These are phyloP conservation scores for Raphidocelis subcapitata DNA, from an alignment of 139 green algal genomes.

Conservation along the genomic window DNA sequence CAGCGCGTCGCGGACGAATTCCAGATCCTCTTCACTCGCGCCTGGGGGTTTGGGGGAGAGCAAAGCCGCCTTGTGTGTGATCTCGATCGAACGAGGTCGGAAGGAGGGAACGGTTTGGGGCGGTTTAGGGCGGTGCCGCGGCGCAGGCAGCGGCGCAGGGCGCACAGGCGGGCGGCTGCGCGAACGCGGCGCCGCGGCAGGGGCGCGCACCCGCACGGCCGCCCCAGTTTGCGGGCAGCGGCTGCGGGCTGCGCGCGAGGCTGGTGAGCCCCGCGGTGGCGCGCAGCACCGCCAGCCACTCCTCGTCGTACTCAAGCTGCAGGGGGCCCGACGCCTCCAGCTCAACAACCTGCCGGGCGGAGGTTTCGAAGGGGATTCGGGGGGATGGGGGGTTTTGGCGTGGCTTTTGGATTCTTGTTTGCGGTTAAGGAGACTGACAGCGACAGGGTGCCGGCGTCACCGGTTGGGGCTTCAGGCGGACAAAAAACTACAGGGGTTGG, in stretches of 20 bases:
- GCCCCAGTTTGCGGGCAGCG: slow-evolving; percentile 34
- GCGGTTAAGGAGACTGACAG: too few species aligned
- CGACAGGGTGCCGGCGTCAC: too few species aligned
- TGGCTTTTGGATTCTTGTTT: too few species aligned
- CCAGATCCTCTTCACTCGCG: slow-evolving; percentile 35
- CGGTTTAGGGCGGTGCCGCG: too few species aligned
- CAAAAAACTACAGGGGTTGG: too few species aligned
- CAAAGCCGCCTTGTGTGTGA: not conserved
- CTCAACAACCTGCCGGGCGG: slow-evolving; percentile 33
- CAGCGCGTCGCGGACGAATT: slow-evolving; percentile 39
- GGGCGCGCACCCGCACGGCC: slow-evolving; percentile 15
- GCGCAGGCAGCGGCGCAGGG: too few species aligned
- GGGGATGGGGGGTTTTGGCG: not conserved
- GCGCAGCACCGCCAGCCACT: slow-evolving; percentile 92
- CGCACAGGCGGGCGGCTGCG: too few species aligned
- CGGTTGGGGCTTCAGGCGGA: too few species aligned
- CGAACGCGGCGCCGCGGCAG: too few species aligned
- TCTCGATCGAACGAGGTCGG: too few species aligned
- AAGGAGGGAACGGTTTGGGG: too few species aligned
- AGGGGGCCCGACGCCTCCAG: slow-evolving; percentile 45
- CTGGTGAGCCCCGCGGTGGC: slow-evolving; percentile 67
- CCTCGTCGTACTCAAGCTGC: slow-evolving; percentile 86
- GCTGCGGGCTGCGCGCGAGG: slow-evolving; percentile 29
- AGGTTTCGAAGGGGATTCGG: too few species aligned
- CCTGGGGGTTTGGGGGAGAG: slow-evolving; percentile 2